Percentiles rank a stretch among this genome's conserved stretches.
Evolutionary conservation across 2,329 filamentous ascomycete genomes (phyloP).

Genomic region (Lecanicillium sp.): DNA sequence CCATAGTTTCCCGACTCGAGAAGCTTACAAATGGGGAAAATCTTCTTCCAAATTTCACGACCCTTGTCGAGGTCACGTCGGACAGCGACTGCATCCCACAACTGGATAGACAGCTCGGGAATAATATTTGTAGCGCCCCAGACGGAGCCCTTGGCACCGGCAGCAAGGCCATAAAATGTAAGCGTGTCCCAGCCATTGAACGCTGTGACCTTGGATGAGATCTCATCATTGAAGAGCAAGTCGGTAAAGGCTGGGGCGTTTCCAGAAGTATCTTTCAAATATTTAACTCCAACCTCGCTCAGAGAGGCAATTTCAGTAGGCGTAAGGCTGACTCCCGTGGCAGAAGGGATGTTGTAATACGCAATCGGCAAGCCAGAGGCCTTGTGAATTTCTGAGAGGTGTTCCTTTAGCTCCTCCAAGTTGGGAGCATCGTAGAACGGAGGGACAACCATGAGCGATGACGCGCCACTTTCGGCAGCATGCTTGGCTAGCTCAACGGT

Average conservation of each 20-base stretch:
- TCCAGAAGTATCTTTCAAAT: slow-evolving; percentile 44
- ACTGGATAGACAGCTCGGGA: slow-evolving; percentile 36
- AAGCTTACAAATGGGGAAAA: slow-evolving; percentile 41
- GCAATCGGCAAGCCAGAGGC: slow-evolving; percentile 34
- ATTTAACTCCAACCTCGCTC: slow-evolving; percentile 36
- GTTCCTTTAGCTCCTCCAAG: slow-evolving; percentile 23
- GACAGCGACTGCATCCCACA: slow-evolving; percentile 38
- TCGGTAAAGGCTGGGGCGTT: slow-evolving; percentile 41
- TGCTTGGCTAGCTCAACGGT: slow-evolving; percentile 8
- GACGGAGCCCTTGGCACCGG: slow-evolving; percentile 38
- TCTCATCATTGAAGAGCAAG: slow-evolving; percentile 31
- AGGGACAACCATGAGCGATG: slow-evolving; percentile 35
- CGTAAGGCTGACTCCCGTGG: slow-evolving; percentile 31
- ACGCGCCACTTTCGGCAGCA: slow-evolving; percentile 15
- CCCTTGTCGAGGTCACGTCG: slow-evolving; percentile 32
- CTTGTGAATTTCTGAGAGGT: slow-evolving; percentile 32
- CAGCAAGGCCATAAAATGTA: slow-evolving; percentile 42
- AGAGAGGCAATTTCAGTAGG: slow-evolving; percentile 34
- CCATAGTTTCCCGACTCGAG: slow-evolving; percentile 39
- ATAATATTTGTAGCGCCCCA: slow-evolving; percentile 44
- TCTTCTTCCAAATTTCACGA: slow-evolving; percentile 38
- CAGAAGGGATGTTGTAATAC: slow-evolving; percentile 44
- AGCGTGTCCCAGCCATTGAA: slow-evolving; percentile 47
- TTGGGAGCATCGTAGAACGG: slow-evolving; percentile 36
- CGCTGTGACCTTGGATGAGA: slow-evolving; percentile 27